These are phyloP conservation scores for Starmerella scarabaei DNA, from an alignment of 805 yeast genomes.

Conservation along the genomic window DNA sequence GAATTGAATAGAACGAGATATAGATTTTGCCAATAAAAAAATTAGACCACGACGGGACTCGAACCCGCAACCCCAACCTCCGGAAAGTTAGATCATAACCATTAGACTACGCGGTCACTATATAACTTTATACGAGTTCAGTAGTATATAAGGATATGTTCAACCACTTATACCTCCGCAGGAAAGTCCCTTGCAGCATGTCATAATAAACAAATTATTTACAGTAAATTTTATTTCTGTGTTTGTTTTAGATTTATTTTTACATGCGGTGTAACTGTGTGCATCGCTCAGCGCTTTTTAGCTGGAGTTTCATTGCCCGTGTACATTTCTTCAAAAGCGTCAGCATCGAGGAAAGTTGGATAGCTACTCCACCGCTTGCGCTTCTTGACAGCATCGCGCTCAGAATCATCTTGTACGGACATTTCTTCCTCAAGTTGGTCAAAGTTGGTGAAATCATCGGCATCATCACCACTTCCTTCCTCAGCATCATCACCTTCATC, in stretches of 20 bases:
- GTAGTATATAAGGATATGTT: neutral
- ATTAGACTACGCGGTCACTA: constrained; percentile 17
- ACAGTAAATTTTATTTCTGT: too few species aligned
- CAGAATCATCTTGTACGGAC: constrained; percentile 3
- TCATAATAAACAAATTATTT: too few species aligned
- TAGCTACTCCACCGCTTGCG: constrained; percentile 21
- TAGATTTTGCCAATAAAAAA: constrained; percentile 1
- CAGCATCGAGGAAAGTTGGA: constrained; percentile 24
- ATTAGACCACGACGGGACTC: constrained; percentile 24
- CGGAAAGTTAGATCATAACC: constrained; percentile 20
- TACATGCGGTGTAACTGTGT: neutral
- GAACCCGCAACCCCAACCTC: constrained; percentile 26
- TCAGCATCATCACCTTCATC: constrained; percentile 40
- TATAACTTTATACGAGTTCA: neutral
- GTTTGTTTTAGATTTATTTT: too few species aligned
- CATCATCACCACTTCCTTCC: constrained; percentile 3
- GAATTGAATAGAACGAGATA: constrained; percentile 1
- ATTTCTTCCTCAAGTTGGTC: constrained; percentile 1
- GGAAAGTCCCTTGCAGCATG: too few species aligned
- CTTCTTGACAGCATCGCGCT: constrained; percentile 8
- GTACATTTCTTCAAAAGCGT: constrained; percentile 20
- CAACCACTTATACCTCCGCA: neutral
- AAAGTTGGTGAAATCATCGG: constrained; percentile 12
- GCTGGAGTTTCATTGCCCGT: constrained; percentile 1
- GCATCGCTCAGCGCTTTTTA: constrained; percentile 1